Conservation (phyloP, 768 basidiomycete species). For the Leccinum fibrillosum region DNA sequence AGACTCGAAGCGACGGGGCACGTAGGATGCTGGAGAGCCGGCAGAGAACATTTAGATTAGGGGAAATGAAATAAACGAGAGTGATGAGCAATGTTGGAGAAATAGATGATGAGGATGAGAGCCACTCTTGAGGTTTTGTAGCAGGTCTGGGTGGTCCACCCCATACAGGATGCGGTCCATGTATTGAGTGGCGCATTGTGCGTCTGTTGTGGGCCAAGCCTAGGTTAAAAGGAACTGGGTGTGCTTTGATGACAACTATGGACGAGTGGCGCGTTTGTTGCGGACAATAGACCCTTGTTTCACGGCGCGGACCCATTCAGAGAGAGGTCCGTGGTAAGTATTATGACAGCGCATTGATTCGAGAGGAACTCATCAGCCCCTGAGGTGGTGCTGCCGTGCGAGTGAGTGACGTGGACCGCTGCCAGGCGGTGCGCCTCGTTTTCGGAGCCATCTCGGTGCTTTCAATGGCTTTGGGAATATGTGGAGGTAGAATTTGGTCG, state of each 20-base stretch:
- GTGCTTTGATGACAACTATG: not conserved
- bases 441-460: not conserved
- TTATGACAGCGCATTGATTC: not conserved
- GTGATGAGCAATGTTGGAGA: not conserved
- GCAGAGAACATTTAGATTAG: not conserved
- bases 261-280: conserved; percentile 1
- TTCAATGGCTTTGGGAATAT: too few relatives aligned
- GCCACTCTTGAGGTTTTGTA: conserved; percentile 17
- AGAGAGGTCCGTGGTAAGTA: not conserved
- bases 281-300: not conserved
- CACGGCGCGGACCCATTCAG: conserved; percentile 2
- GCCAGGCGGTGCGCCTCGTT: conserved; percentile 8
- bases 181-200: conserved; percentile 6
- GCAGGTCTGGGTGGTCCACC: conserved; percentile 4
- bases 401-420: conserved; percentile 2
- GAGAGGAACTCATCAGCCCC: not conserved
- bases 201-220: not conserved
- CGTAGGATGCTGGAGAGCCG: conserved; percentile 8
- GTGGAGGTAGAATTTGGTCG: too few relatives aligned
- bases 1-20: conserved; percentile 19
- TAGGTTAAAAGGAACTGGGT: not conserved
- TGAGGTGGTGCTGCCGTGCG: not conserved
- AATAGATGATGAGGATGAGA: not conserved
- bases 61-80: not conserved
- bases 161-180: not conserved